Evolutionary conservation across 768 basidiomycete genomes (phyloP), one percentile per base, ranked within the genome.

Genomic region (Grammothele lineata): DNA sequence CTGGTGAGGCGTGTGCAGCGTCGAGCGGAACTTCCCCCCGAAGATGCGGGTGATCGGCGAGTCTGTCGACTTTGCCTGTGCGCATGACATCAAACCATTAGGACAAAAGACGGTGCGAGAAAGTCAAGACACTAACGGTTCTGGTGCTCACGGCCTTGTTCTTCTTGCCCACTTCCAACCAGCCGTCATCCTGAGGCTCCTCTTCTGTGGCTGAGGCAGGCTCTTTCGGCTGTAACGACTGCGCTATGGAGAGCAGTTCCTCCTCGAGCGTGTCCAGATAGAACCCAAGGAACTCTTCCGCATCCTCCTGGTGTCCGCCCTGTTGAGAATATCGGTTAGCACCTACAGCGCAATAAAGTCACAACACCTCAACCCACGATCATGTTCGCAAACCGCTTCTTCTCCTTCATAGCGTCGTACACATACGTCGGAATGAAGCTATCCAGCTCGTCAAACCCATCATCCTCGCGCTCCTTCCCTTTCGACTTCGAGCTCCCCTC

Each of bases 271-370:
- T 89, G 57, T 97, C 92, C 21, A 97, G 73, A 68, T 91, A 95
- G 69, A 96, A 97, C 3, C 95, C 95, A n/a, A 98, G 73, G 65
- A 96, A 98, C 66, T 99, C 95, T 65, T 99, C 94, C 9, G 94
- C 95, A 48, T 99, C 95, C 64, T 99, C 95, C 68, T 99, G 95
- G 48, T 92, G 89, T 0, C 93, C 93, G 30, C 89, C 82, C 80
- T 92, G 35, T 57, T 43, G 25, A 47, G 26, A 21, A 19, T 47
- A 50, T 48, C 25, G 42, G 34, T n/a, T 47, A 38, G 15, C 17
- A 23, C n/a, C n/a, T n/a, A 40, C 35, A 36, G 9, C 35, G 35
- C 7, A n/a, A 24, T 2, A 48, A n/a, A 39, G 32, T 21, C 8
- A 23, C 14, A 22, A 50, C 22, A 51, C 49, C 34, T 18, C 1